Conservation (phyloP, 805 yeast species). For the Teunomyces funiuensis region DNA sequence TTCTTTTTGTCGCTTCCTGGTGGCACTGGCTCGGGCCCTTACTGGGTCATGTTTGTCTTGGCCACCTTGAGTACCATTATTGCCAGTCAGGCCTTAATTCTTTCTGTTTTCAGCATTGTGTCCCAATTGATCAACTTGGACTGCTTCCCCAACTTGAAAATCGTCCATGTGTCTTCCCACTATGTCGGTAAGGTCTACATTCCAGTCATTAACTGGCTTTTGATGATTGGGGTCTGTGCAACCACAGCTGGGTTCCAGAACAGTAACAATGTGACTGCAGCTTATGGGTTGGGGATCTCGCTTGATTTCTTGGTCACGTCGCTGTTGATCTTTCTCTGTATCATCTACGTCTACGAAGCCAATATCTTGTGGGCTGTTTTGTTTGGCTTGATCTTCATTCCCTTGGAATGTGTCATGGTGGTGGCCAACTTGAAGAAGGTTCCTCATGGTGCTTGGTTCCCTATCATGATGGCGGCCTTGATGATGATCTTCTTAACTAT, state of each 20-base stretch:
- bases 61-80: constrained; percentile 57
- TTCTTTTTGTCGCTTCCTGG: constrained; percentile 56
- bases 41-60: constrained; percentile 52
- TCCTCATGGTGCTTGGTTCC: constrained; percentile 64
- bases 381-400: constrained; percentile 41
- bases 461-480: constrained; percentile 46
- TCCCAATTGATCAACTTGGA: constrained; percentile 54
- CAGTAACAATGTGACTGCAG: constrained; percentile 52
- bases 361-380: constrained; percentile 33
- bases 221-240: constrained; percentile 51
- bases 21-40: constrained; percentile 40
- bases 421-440: constrained; percentile 52
- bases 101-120: constrained; percentile 54
- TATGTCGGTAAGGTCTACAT: constrained; percentile 53
- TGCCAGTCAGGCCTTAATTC: constrained; percentile 60
- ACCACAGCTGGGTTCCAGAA: constrained; percentile 55
- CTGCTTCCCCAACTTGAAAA: constrained; percentile 51
- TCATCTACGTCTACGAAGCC: constrained; percentile 45
- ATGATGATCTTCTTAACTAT: constrained; percentile 35
- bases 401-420: constrained; percentile 48
- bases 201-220: constrained; percentile 48
- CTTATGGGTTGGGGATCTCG: constrained; percentile 60
- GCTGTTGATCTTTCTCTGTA: constrained; percentile 42
- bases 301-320: constrained; percentile 57
- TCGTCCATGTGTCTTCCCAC: constrained; percentile 44